These are phyloP conservation scores for Fraxinus albicans DNA, from an alignment of 305 asterid genomes.

Conservation along the genomic window DNA sequence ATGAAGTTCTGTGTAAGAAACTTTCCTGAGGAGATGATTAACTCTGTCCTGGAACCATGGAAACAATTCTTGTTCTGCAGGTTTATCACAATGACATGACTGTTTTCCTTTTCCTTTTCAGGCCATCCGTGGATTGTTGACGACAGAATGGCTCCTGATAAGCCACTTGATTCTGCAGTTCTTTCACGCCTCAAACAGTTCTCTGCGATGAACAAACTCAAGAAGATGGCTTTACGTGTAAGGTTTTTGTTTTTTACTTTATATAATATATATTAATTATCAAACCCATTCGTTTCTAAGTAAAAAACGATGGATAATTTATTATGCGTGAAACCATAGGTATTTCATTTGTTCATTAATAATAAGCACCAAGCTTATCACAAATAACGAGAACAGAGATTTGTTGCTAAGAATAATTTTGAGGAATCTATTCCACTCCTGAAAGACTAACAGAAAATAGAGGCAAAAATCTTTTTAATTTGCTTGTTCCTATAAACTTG, in stretches of 20 bases:
- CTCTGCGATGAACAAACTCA: slow-evolving; percentile 45
- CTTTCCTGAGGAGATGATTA: neutral
- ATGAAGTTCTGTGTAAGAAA: slow-evolving; percentile 38
- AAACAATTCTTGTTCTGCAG: too few relatives aligned
- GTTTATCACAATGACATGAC: neutral
- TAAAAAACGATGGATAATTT: neutral
- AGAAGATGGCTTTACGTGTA: slow-evolving; percentile 48
- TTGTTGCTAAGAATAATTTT: neutral
- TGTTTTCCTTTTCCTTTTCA: neutral
- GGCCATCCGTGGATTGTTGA: slow-evolving; percentile 50
- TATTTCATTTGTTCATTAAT: neutral
- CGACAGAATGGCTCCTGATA: slow-evolving; percentile 42
- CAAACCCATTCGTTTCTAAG: neutral
- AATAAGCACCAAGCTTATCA: neutral
- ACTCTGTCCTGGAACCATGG: neutral
- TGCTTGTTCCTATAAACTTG: neutral
- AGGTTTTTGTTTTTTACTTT: neutral
- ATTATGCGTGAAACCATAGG: neutral
- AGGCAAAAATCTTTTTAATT: neutral
- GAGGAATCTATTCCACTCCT: neutral
- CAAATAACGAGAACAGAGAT: neutral
- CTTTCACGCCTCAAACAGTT: slow-evolving; percentile 43
- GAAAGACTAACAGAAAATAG: neutral
- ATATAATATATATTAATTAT: neutral
- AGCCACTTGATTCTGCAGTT: slow-evolving; percentile 45